Evolutionary conservation across 441 rosid genomes (phyloP), one percentile per base, ranked within the genome.

Genomic region (Corymbia calophylla): DNA sequence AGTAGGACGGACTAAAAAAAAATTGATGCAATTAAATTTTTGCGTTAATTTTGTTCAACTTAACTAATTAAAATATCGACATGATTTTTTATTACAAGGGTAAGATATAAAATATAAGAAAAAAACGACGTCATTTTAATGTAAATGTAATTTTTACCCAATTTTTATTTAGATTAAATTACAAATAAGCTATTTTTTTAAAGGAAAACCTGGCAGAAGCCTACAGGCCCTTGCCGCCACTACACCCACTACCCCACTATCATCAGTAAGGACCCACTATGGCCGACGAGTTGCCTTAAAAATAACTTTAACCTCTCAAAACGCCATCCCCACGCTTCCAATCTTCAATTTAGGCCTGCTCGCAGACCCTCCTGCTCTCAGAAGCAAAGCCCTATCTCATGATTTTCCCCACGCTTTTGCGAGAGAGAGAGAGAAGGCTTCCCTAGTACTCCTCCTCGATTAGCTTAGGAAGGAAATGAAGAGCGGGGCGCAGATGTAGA

Each of bases 271-370:
- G 6, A 6, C 44, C 6, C 44, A 39, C 44, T 39, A n/a, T 3
- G 39, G 70, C 5, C 35, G 19, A 35, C 44, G 10, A 31, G 35
- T 64, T 4, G 5, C 73, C 32, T 5, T 1, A 64, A n/a, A n/a
- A 58, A n/a, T 31, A 68, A 32, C 2, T 66, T 16, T 21, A 31
- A 31, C 8, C 21, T n/a, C 11, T 66, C 73, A 31, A 14, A 16
- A 16, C 5, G 6, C 8, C 8, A 1, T 66, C 77, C 21, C 6
- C 18, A 31, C 35, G 11, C 77, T 0, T 15, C 0, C 21, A 0
- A 68, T 31, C 80, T 68, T 32, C 44, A 17, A 31, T 31, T 68
- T 32, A 1, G 44, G 8, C 77, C 17, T 68, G 77, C 77, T 31
- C 7, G 16, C 68, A 13, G 9, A 13, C 68, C 32, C 68, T 29